These are phyloP conservation scores for Juglanconis sp. DNA, from an alignment of 2,329 filamentous ascomycete species.

Conservation along the genomic window DNA sequence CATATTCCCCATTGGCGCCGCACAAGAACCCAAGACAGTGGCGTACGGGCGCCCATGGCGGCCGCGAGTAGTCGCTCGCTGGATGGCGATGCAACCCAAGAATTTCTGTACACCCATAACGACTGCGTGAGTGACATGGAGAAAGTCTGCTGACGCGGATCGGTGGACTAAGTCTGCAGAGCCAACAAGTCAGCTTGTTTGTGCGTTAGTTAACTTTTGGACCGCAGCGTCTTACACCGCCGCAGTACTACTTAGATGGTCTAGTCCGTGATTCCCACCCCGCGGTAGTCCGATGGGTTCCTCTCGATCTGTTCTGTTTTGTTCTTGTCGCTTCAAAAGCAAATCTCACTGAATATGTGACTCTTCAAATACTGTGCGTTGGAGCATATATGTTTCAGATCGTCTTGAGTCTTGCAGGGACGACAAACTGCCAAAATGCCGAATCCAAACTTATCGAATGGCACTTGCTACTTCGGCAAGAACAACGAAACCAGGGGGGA, in stretches of 20 bases:
- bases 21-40: too few species aligned
- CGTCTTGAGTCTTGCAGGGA: not conserved
- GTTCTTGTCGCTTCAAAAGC: too few species aligned
- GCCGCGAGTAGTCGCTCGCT: not conserved
- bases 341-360: too few species aligned
- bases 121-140: not conserved
- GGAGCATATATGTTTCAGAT: not conserved
- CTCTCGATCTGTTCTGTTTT: too few species aligned
- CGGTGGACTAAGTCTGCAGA: not conserved
- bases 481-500: not conserved
- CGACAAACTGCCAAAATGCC: not conserved
- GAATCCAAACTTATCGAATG: not conserved
- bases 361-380: too few species aligned
- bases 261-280: too few species aligned
- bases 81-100: not conserved
- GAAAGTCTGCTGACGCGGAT: too few species aligned
- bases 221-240: too few species aligned
- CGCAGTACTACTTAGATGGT: too few species aligned
- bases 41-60: not conserved
- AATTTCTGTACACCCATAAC: not conserved
- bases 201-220: not conserved
- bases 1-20: too few species aligned
- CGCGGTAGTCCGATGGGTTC: too few species aligned
- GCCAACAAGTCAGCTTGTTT: not conserved
- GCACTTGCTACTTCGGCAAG: not conserved